Conservation (phyloP, 169 alveolate genomes). For the Plasmodium sp. region DNA sequence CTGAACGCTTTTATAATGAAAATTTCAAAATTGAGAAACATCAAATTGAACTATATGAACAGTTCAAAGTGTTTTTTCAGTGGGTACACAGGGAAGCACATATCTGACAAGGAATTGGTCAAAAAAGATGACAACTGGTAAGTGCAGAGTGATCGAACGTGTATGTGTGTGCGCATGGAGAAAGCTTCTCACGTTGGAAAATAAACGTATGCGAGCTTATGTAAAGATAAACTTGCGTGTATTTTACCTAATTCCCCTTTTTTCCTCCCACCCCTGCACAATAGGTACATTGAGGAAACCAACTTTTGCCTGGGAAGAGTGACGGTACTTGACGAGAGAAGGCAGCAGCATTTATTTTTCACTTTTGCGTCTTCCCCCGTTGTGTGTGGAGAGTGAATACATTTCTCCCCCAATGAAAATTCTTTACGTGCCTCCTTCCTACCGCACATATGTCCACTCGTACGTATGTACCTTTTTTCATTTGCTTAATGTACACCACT, state of each 20-base stretch:
- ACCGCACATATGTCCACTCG: neutral
- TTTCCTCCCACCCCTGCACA: neutral
- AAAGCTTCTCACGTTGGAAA: neutral
- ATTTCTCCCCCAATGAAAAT: neutral
- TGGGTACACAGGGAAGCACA: constrained; percentile 88
- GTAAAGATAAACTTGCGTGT: neutral
- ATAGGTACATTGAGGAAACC: constrained; percentile 91
- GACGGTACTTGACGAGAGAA: constrained; percentile 80
- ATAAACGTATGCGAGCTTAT: neutral
- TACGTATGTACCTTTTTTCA: neutral
- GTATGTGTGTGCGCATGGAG: neutral
- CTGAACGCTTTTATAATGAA: constrained; percentile 12
- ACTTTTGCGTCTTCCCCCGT: neutral
- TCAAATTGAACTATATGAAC: constrained; percentile 3
- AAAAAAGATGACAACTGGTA: constrained; percentile 92
- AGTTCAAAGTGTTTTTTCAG: constrained; percentile 56
- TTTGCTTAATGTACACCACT: neutral
- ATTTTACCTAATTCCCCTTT: neutral
- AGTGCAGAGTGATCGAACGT: neutral
- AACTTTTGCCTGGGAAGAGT: constrained; percentile 93
- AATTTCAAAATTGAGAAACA: constrained; percentile 30
- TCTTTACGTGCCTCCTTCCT: neutral
- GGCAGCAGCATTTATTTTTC: neutral
- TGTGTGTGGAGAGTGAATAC: neutral
- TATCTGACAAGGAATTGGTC: constrained; percentile 88